phyloP scores from a whole-genome alignment of 2,329 filamentous ascomycete genomes.

The Cytospora schulzeri region DNA sequence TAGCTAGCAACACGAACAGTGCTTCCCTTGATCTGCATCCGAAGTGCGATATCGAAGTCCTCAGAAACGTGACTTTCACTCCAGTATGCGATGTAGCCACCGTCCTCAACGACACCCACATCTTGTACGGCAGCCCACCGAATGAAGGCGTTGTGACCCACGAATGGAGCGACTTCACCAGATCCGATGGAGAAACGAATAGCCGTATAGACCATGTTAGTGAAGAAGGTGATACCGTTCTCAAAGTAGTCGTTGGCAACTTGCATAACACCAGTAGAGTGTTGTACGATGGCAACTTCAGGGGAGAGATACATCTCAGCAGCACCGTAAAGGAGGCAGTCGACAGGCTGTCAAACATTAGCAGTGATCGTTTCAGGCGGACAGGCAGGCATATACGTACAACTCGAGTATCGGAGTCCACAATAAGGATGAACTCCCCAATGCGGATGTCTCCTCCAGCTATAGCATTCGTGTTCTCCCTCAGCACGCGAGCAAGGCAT shows the following conservation, averaged over 20 bases:
- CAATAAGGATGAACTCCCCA: slow-evolving; percentile 65
- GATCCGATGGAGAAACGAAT: slow-evolving; percentile 71
- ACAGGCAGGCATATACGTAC: slow-evolving; percentile 5
- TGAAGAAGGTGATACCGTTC: slow-evolving; percentile 76
- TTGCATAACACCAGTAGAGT: slow-evolving; percentile 75
- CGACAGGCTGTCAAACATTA: slow-evolving; percentile 46
- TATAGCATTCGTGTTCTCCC: slow-evolving; percentile 48
- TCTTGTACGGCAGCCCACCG: slow-evolving; percentile 58
- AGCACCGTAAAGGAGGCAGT: slow-evolving; percentile 69
- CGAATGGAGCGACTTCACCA: slow-evolving; percentile 74
- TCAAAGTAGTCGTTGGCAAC: slow-evolving; percentile 73
- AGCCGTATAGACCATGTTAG: slow-evolving; percentile 73
- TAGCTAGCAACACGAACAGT: slow-evolving; percentile 70
- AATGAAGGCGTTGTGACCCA: slow-evolving; percentile 76
- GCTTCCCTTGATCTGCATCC: slow-evolving; percentile 69
- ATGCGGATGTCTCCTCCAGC: slow-evolving; percentile 63
- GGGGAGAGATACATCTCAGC: slow-evolving; percentile 70
- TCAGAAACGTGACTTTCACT: slow-evolving; percentile 76
- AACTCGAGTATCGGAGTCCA: slow-evolving; percentile 71
- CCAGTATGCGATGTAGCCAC: slow-evolving; percentile 63
- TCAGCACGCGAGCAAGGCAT: slow-evolving; percentile 52
- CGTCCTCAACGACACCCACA: slow-evolving; percentile 48
- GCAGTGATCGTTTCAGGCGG: neutral
- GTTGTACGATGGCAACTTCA: slow-evolving; percentile 71
- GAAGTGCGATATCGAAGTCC: slow-evolving; percentile 75